Base-by-base conservation (phyloP, 805 yeast species). In the Spathaspora boniae region DNA sequence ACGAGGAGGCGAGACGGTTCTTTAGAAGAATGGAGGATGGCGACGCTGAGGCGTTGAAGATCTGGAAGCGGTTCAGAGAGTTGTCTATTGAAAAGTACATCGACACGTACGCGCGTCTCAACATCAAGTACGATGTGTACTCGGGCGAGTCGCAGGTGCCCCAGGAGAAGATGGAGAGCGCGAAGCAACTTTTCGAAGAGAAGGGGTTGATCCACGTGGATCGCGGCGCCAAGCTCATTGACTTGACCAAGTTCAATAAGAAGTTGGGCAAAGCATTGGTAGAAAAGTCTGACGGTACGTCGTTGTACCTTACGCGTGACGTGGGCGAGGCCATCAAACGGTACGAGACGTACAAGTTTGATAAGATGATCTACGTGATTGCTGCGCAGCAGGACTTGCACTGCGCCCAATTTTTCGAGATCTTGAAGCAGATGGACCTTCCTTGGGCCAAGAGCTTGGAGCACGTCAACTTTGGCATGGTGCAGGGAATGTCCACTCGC, bases 301-400 rank as follows among this genome's bases (percentile, higher is more conserved):
- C 96, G 12, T 69, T 93, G 43, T 93, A 93, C 61, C 63, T 93
- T 53, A 89, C 98, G 44, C 81, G 99, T 70, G 99, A 93, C 62
- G 83, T 93, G 40, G 97, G 97, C 51, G 96, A 89, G 52, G 98
- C 98, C 37, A 80, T 82, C 55, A 86, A 84, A 55, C 91, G 99
- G 72, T 74, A 86, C 58, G 79, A 84, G 37, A 75, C 72, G 49
- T 85, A 80, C 68, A 68, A 87, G 38, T 93, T 93, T 57, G 98
- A 91, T 68, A 88, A 89, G 71, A 85, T 87, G 95, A 78, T 93
- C 45, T 93, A 93, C 57, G 98, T 91, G 37, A 82, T 89, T 65
- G 98, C 98, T 5, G 70, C 84, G 36, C 99, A 93, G 68, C 99
- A 93, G 70, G 98, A 93, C 63, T 75, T 93, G 51, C 97, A 93